Evolutionary conservation across 495 filamentous ascomycete genomes (phyloP), one percentile per base, ranked within the genome.

Genomic region (Annulohypoxylon maeteangense): DNA sequence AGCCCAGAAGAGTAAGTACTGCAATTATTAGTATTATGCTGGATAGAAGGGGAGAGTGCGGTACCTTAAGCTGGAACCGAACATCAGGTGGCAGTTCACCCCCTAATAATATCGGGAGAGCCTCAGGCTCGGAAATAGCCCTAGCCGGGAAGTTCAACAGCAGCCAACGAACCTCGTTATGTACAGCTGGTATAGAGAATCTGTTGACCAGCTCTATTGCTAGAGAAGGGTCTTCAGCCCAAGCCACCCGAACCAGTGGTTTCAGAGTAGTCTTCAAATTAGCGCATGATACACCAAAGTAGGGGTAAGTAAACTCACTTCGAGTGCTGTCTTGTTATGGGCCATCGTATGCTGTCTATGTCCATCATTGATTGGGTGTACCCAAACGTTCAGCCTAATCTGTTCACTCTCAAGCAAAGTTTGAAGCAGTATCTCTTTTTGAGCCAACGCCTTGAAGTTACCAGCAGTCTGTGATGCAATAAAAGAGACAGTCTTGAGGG

Each of bases 1-100:
- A 20, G 92, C 90, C 96, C 96, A 99, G 79, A 91, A 99, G 6
- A 98, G 84, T 16, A 99, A 80, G 78, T 95, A 98, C 90, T 95
- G 72, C 54, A 50, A 34, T 55, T 3, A 72, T 89, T 75, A 88
- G 82, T 55, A 11, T 63, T 32, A 2, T 27, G 25, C 40, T 55
- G 27, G 57, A 16, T 38, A 45, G 25, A 47, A 23, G 4, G 47
- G 29, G 14, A n/a, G 22, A 51, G 8, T n/a, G n/a, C 71, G 79
- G 45, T 78, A 91, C 91, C 87, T 95, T 97, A 31, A 98, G 84
- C 77, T 98, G 95, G 66, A 88, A 90, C 47, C 87, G 87, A 60
- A 98, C 87, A 79, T 97, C 94, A 42, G 80, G 78, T 4, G 94
- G 93, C 50, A 99, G 79, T 48, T 86, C 82, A 14, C 88, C 84